Percentiles rank a stretch among this genome's conserved stretches.
phyloP scores from a whole-genome alignment of 148 eudicot genomes.

The Beta vulgaris region DNA sequence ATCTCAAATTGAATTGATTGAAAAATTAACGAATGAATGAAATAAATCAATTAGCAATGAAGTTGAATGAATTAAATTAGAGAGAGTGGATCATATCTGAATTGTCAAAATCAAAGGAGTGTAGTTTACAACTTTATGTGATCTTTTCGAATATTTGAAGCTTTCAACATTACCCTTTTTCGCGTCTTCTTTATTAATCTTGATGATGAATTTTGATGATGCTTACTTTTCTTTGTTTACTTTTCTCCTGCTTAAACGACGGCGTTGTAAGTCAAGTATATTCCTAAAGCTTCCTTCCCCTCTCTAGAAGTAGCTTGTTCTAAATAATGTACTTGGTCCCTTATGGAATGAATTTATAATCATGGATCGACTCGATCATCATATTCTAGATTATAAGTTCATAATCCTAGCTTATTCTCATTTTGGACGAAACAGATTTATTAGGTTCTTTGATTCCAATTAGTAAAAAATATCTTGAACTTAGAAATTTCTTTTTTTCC shows the following conservation, averaged over 20 bases:
- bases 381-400: too few relatives aligned
- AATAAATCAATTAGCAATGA: not conserved
- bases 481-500: too few relatives aligned
- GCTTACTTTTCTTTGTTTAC: not conserved
- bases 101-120: slow-evolving; percentile 3
- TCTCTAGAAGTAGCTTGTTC: too few relatives aligned
- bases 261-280: slow-evolving; percentile 19
- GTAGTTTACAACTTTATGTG: not conserved
- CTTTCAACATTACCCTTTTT: not conserved
- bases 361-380: too few relatives aligned
- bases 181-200: not conserved
- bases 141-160: not conserved
- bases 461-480: too few relatives aligned
- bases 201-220: not conserved
- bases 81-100: not conserved
- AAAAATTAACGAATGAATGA: not conserved
- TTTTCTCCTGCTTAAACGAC: not conserved
- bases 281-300: too few relatives aligned
- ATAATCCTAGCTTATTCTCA: too few relatives aligned
- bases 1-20: not conserved
- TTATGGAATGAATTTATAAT: too few relatives aligned
- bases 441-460: too few relatives aligned
- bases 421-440: too few relatives aligned
- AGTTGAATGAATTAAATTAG: not conserved
- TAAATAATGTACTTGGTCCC: too few relatives aligned